Evolutionary conservation across 805 yeast genomes (phyloP), one percentile per base, ranked within the genome.

Genomic region (Priceomyces carsonii): DNA sequence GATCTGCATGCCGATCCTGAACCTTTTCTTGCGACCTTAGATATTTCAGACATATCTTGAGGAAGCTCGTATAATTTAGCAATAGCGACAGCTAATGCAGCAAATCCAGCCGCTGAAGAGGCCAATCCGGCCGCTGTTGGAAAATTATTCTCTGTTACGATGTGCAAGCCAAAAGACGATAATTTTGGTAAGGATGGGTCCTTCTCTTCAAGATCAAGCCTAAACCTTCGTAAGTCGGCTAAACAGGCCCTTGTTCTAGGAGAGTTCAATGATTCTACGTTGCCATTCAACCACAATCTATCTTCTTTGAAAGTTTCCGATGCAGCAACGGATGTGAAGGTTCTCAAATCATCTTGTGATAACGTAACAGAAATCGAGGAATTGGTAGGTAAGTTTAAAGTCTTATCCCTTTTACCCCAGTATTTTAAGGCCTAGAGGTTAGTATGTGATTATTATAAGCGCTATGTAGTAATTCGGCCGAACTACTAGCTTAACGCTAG

Each of bases 111-210:
- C 9, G 99, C 99, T 4, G 95, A 85, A 1, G 96, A 88, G 0
- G 99, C 99, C 50, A 93, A 75, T 2, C 99, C 99, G 5, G 99
- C 99, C 20, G 99, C 99, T 17, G 99, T 93, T 34, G 99, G 99
- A 73, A 93, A 93, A 66, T 93, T 93, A 69, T 93, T 93, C 57
- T 88, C 95, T 18, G 95, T 82, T 9, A 87, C 95, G 48, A 93
- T 85, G 51, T 82, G 87, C 38, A 93, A 69, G 33, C 75, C 72
- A 76, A 76, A 79, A 13, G 67, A 51, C 20, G 91, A 75, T 40
- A 89, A 69, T 51, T 68, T 71, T 26, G 90, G 86, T 44, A 82
- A 63, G 1, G 65, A 41, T 0, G 71, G 23, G 53, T 86, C 78
- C n/a, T 50, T 43, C 1, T 46, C 47, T 61, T 90, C 97, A 33